A percentile compares a stretch with the other conserved stretches of the same genome.
These are phyloP conservation scores for Saksenaea oblongispora DNA, from an alignment of 371 early-diverging fungal species.

Conservation along the genomic window DNA sequence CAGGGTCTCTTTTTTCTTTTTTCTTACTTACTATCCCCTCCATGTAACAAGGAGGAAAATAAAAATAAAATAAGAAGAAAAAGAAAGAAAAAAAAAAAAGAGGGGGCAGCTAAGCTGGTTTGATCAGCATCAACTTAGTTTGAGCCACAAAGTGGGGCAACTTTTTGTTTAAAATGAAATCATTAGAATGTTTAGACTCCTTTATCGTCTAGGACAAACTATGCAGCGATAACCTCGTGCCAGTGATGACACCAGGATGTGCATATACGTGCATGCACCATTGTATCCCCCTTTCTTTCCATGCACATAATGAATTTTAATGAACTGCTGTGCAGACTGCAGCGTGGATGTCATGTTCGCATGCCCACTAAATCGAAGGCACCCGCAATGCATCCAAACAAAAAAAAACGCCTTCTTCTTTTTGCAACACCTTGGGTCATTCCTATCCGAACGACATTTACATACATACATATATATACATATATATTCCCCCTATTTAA, in stretches of 20 bases:
- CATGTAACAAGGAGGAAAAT: too few relatives aligned
- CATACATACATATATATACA: neutral
- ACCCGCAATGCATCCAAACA: neutral
- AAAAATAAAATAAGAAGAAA: too few relatives aligned
- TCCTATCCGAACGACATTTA: neutral
- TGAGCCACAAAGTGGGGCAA: neutral
- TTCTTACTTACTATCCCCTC: neutral
- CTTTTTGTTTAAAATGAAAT: neutral
- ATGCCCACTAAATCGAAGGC: neutral
- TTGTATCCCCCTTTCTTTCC: neutral
- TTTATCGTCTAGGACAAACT: neutral
- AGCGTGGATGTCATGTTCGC: neutral
- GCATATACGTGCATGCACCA: conserved; percentile 1
- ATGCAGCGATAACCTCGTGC: neutral
- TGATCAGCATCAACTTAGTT: neutral
- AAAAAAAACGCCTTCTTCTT: neutral
- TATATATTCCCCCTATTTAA: neutral
- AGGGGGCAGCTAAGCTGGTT: neutral
- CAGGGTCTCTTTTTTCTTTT: neutral
- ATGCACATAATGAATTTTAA: conserved; percentile 1
- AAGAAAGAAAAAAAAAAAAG: too few relatives aligned
- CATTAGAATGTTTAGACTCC: neutral
- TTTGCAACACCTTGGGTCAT: neutral
- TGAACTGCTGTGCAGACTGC: neutral
- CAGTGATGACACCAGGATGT: neutral